Base-by-base conservation (phyloP, 768 basidiomycete genomes). In the Kwoniella dendrophila region DNA sequence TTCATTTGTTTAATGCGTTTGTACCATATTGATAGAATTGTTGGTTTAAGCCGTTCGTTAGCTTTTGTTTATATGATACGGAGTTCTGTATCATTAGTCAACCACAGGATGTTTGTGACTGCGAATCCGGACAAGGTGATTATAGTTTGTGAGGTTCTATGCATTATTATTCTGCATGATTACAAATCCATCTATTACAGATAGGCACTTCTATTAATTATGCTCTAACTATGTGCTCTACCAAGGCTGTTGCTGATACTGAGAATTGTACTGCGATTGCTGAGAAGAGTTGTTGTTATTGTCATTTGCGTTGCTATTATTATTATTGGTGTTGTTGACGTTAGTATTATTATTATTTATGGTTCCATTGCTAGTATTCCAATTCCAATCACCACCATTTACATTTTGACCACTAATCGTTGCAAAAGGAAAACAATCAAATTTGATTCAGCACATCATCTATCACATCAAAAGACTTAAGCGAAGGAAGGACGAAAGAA, bases 301-400 rank as follows among this genome's bases (percentile, higher is more conserved):
- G 38, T 7, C 41, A 38, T 53, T 53, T 12, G n/a, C 24, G 10
- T 38, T 34, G 22, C 16, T 22, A 2, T 50, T 34, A 11, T 5
- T 33, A 32, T 11, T 53, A 26, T 27, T 49, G 48, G 14, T 26
- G 16, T 34, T 22, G 22, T 41, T n/a, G n/a, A n/a, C n/a, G n/a
- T 43, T 29, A n/a, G 36, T 27, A 14, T 29, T 55, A 3, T 14
- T 27, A 22, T 26, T 27, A 8, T 14, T 27, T 14, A 4, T 49
- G 27, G 6, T 29, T 49, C 47, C 47, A 6, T 18, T 44, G 10
- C 43, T 24, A n/a, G 43, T 41, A 14, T 22, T 38, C 44, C 45
- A 49, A 49, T 49, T 58, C 56, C 56, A 58, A 47, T 43, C 43
- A 50, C 57, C 47, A 24, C 59, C 51, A 24, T 24, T n/a, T 10